Evolutionary conservation across 2,329 filamentous ascomycete species (phyloP).

Genomic region (Incumbomyces lentus): DNA sequence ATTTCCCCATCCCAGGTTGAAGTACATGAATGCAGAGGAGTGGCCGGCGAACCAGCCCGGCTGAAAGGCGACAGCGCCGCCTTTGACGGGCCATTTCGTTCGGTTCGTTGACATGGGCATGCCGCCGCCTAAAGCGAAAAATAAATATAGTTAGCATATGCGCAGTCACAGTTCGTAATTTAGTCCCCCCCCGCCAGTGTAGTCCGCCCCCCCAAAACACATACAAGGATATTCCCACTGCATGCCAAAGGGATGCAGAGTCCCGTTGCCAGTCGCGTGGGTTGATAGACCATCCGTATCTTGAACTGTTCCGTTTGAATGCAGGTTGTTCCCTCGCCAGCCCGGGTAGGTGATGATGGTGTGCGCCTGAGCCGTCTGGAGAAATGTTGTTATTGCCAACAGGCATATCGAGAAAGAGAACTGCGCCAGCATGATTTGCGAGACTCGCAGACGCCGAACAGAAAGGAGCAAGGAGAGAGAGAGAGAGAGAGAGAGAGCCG

Average conservation of each 20-base stretch:
- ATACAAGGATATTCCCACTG: slow-evolving; percentile 92
- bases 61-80: slow-evolving; percentile 81
- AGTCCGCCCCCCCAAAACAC: too few species aligned
- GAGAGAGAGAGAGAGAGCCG: too few species aligned
- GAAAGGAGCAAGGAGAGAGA: too few species aligned
- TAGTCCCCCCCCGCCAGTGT: not conserved
- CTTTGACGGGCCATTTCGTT: slow-evolving; percentile 80
- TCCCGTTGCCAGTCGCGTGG: slow-evolving; percentile 33
- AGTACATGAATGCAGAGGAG: slow-evolving; percentile 67
- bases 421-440: slow-evolving; percentile 11
- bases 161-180: not conserved
- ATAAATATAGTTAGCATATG: slow-evolving; percentile 8
- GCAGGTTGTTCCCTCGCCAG: slow-evolving; percentile 77
- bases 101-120: slow-evolving; percentile 67
- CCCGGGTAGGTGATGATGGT: slow-evolving; percentile 78
- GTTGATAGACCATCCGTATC: slow-evolving; percentile 39
- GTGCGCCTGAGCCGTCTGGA: slow-evolving; percentile 43
- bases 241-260: slow-evolving; percentile 71
- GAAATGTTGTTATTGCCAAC: slow-evolving; percentile 27
- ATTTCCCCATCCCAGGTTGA: slow-evolving; percentile 81
- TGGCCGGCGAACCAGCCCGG: slow-evolving; percentile 96
- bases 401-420: slow-evolving; percentile 9
- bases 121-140: slow-evolving; percentile 69
- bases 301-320: slow-evolving; percentile 55
- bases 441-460: not conserved